Conservation (phyloP, 257 asterid genomes). For the Orobanche coerulescens region DNA sequence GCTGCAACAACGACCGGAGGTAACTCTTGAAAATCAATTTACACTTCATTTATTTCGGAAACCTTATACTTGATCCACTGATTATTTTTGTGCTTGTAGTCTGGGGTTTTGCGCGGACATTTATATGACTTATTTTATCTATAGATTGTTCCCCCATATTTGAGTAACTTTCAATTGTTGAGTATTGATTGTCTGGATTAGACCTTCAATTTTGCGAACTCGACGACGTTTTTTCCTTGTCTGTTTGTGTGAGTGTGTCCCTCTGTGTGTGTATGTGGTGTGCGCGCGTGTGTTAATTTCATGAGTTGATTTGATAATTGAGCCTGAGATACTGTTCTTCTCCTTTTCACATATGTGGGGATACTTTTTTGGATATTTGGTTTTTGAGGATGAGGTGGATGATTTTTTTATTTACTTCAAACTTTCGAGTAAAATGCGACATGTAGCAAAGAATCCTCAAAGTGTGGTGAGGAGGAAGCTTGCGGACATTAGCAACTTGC, state of each 20-base stretch:
- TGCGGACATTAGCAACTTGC: slow-evolving; percentile 64
- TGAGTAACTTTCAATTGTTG: neutral
- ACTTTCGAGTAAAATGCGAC: neutral
- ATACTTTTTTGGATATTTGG: neutral
- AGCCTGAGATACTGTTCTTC: neutral
- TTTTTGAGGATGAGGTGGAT: neutral
- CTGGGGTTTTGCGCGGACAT: slow-evolving; percentile 19
- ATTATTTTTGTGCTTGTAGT: neutral
- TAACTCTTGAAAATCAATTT: slow-evolving; percentile 15
- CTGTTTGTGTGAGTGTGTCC: too few species aligned
- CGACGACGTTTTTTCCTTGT: neutral
- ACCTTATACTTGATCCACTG: neutral
- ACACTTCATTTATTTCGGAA: neutral
- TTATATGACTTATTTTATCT: too few species aligned
- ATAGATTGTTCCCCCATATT: neutral
- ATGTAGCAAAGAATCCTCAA: slow-evolving; percentile 25
- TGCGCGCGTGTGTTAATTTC: neutral
- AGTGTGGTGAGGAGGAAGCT: slow-evolving; percentile 43
- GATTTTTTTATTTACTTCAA: neutral
- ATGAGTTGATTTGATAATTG: too few species aligned
- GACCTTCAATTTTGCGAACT: neutral
- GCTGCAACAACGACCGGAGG: slow-evolving; percentile 25
- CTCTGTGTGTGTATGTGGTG: too few species aligned
- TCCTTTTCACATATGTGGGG: neutral
- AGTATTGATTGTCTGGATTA: neutral